These are phyloP conservation scores for Tetraselmis striata DNA, from an alignment of 139 green algal species.

Conservation along the genomic window DNA sequence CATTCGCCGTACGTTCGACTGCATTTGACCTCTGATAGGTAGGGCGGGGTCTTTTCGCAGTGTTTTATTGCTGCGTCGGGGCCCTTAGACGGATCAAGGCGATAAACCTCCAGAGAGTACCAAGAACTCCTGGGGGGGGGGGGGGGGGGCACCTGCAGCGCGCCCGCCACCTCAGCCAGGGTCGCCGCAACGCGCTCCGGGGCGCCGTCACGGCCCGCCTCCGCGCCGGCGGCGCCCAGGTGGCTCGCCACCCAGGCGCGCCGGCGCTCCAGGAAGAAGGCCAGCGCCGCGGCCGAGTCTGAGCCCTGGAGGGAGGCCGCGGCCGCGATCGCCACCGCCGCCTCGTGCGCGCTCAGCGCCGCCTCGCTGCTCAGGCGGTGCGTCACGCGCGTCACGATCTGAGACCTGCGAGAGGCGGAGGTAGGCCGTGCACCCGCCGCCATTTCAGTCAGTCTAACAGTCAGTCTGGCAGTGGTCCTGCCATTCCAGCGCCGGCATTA, in stretches of 20 bases:
- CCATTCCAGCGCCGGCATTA: too few relatives aligned
- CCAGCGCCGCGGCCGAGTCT: conserved; percentile 20
- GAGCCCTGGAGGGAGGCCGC: conserved; percentile 36
- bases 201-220: conserved; percentile 12
- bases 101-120: too few relatives aligned
- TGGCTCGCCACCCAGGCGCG: conserved; percentile 7
- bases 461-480: too few relatives aligned
- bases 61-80: too few relatives aligned
- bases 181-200: not conserved
- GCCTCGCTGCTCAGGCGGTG: conserved; percentile 28
- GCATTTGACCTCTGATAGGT: too few relatives aligned
- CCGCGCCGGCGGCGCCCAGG: conserved; percentile 15
- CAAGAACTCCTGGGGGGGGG: too few relatives aligned
- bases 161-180: conserved; percentile 25
- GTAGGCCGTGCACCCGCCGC: too few relatives aligned
- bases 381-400: conserved; percentile 47
- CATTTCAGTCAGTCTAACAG: too few relatives aligned
- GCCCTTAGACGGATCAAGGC: too few relatives aligned
- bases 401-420: conserved; percentile 40
- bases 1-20: too few relatives aligned
- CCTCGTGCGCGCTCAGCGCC: conserved; percentile 17
- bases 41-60: too few relatives aligned
- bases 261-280: conserved; percentile 6
- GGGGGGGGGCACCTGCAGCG: conserved; percentile 37
- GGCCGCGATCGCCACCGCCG: conserved; percentile 47